Evolutionary conservation across 108 stramenopile species (phyloP).

Genomic region (Fragilariopsis cylindrus): DNA sequence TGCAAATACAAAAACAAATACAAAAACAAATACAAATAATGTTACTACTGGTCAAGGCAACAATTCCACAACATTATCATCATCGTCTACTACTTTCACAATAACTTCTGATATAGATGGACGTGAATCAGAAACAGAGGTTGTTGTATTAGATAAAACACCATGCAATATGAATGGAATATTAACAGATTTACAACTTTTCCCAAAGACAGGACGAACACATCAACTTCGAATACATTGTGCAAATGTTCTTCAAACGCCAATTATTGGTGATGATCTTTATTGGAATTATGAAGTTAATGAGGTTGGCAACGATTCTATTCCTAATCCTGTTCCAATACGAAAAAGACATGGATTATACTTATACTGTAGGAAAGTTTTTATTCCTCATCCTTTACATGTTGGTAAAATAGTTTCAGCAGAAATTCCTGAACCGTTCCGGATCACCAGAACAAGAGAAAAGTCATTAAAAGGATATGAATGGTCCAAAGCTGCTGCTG

Average conservation of each 20-base stretch:
- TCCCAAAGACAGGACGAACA: constrained; percentile 67
- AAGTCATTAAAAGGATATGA: constrained; percentile 16
- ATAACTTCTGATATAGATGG: constrained; percentile 16
- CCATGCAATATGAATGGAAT: constrained; percentile 15
- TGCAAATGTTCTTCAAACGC: constrained; percentile 65
- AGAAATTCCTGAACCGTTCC: constrained; percentile 11
- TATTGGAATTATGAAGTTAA: constrained; percentile 44
- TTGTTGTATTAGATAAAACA: constrained; percentile 1
- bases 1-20: background rate
- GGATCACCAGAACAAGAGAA: background rate
- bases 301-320: background rate
- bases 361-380: constrained; percentile 15
- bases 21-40: background rate
- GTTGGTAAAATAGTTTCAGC: background rate
- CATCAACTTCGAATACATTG: constrained; percentile 86
- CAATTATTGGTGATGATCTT: constrained; percentile 81
- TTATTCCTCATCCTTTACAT: background rate
- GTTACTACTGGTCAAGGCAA: background rate
- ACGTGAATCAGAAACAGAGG: constrained; percentile 2
- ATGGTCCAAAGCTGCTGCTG: background rate
- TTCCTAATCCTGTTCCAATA: background rate
- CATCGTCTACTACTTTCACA: constrained; percentile 5
- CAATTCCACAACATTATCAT: background rate
- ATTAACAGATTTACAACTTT: constrained; percentile 5
- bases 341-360: constrained; percentile 9